Base-by-base conservation (phyloP, 1,139 yeast species). In the Magnusiomyces starmeri region DNA sequence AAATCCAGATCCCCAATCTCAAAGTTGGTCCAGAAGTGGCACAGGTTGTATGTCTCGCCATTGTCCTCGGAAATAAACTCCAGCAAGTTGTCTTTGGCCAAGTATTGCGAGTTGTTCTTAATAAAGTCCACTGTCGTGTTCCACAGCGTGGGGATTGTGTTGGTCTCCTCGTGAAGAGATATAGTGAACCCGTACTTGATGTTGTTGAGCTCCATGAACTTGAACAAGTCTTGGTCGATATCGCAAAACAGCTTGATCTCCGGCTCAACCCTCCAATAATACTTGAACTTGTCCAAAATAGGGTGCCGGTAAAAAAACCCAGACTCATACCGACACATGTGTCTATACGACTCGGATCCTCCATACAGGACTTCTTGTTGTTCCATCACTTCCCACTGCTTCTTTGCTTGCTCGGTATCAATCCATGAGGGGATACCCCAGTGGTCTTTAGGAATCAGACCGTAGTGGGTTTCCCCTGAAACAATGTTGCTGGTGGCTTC, bases 1-100 rank as follows among this genome's bases (percentile, higher is more conserved):
- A 85, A 85, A 27, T 84, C 85, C 85, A 85, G 78, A 61, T 85
- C 84, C 20, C 80, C 90, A 54, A 85, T 49, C 63, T 84, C 92
- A 60, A 84, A 84, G 66, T 84, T 84, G 32, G 87, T 78, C 92
- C 92, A 84, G 65, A 82, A 84, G 65, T 84, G 92, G 64, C 95
- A 85, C 57, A 82, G 77, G 64, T 85, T 85, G 67, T 83, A 85
- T 21, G 84, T 55, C 51, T 54, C 58, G 20, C 61, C 56, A 9
- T 75, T 72, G 65, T 85, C 88, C 61, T 80, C 78, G 45, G 85
- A 77, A 51, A 87, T 70, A 75, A 86, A 87, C 76, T 85, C 70
- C 70, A 86, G 70, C 64, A 86, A 85, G 68, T 85, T 74, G 59
- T 80, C 71, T 4, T 75, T 72, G 60, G 82, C 76, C 49, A 84